Base-by-base conservation (phyloP, 2,329 filamentous ascomycete genomes). In the Biscogniauxia mediterranea region DNA sequence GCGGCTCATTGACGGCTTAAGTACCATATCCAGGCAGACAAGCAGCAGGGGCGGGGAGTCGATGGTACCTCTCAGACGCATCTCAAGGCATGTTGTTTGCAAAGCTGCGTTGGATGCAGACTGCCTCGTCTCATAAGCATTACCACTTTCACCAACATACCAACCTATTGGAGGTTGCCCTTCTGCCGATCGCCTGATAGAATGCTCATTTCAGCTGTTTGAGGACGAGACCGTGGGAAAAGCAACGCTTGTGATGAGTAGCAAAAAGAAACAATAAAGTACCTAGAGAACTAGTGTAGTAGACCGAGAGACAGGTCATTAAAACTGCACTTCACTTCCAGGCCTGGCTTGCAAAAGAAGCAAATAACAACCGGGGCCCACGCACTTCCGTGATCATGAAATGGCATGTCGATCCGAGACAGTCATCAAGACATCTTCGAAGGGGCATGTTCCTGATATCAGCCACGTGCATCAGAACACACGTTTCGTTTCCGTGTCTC, bases 341-440 rank as follows among this genome's bases (percentile, higher is more conserved):
- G 61, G 60, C 60, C 59, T 56, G 38, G 52, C 38, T 54, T 20
- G 52, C 49, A 58, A 50, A 64, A 64, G 52, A 64, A 64, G 62
- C 60, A 61, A 63, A 51, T 21, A 50, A 28, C n/a, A 50, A 19
- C 25, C 46, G 54, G 28, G 54, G 52, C 19, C 42, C 52, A 55
- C 19, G 53, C 32, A 11, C 32, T 19, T 55, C 42, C 55, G 15
- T 54, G 50, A 57, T 25, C 55, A 26, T 50, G 54, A 54, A 49
- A 58, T 46, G 60, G 59, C 50, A 60, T 61, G 55, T 62, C 57
- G 60, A 66, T 63, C 64, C 64, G 62, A 66, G 52, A 55, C 58
- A 55, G 42, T 26, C 51, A 28, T 56, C 25, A 51, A 51, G 57
- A 2, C 23, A 13, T 19, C 26, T 32, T 32, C 17, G 9, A 28